Evolutionary conservation across 805 yeast genomes (phyloP).

Genomic region (Teunomyces funiuensis): DNA sequence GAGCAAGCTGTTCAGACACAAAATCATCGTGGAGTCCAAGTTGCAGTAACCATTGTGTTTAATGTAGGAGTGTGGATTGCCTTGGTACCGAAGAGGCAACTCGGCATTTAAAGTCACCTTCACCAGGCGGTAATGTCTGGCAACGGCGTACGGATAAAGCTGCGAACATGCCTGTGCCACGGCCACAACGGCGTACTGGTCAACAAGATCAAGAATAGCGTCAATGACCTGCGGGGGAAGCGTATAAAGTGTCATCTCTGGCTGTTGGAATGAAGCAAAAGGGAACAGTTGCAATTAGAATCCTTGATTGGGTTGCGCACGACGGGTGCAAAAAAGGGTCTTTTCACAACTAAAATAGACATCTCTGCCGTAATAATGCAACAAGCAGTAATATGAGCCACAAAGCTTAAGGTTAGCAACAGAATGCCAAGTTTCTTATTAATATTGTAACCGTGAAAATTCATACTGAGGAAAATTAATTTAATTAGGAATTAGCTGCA

Average conservation of each 20-base stretch:
- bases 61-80: conserved; percentile 17
- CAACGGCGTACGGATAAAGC: conserved; percentile 23
- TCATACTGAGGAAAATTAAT: no score
- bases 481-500: no score
- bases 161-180: conserved; percentile 22
- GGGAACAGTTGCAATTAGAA: no score
- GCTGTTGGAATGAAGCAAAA: no score
- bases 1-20: conserved; percentile 17
- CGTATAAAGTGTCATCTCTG: neutral
- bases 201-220: conserved; percentile 25
- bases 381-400: no score
- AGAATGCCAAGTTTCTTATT: no score
- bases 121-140: conserved; percentile 28
- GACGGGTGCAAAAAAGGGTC: no score
- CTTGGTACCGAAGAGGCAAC: conserved; percentile 21
- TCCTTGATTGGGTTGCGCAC: no score
- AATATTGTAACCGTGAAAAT: no score
- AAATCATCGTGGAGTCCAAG: conserved; percentile 32
- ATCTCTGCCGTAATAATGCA: no score
- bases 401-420: no score
- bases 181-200: conserved; percentile 30
- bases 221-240: conserved; percentile 14
- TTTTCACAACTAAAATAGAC: no score
- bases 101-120: conserved; percentile 31
- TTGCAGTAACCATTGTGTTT: conserved; percentile 26